phyloP scores from a whole-genome alignment of 768 basidiomycete genomes.

The Suillus americanus region DNA sequence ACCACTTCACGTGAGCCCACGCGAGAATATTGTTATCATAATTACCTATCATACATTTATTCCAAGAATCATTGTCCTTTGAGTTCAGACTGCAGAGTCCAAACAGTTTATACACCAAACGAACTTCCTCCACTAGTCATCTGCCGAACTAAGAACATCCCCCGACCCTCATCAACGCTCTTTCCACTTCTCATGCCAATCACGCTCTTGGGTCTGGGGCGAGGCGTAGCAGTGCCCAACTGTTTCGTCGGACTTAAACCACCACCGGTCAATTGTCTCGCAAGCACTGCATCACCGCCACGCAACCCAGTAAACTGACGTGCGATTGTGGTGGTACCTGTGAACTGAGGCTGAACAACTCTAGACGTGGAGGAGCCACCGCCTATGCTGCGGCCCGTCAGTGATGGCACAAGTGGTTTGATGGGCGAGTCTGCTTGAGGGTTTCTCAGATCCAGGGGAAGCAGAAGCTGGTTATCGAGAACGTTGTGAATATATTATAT shows the following conservation, averaged over 20 bases:
- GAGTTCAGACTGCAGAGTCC: not conserved
- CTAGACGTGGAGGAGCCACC: conserved; percentile 21
- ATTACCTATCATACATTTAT: not conserved
- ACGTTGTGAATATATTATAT: conserved; percentile 10
- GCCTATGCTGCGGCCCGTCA: conserved; percentile 39
- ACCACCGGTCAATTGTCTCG: conserved; percentile 66
- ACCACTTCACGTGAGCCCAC: not conserved
- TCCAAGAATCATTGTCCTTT: not conserved
- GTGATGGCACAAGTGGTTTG: conserved; percentile 44
- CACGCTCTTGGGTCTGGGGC: conserved; percentile 76
- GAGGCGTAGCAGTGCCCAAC: conserved; percentile 39
- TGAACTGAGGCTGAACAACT: conserved; percentile 54
- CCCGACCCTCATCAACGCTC: conserved; percentile 63
- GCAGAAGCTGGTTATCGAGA: conserved; percentile 46
- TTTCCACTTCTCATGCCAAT: conserved; percentile 65
- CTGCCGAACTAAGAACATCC: conserved; percentile 76
- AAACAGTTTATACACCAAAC: conserved; percentile 20
- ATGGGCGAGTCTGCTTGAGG: conserved; percentile 55
- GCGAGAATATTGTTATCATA: not conserved
- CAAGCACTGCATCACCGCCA: conserved; percentile 34
- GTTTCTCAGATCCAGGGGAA: conserved; percentile 47
- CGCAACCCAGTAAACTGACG: conserved; percentile 72
- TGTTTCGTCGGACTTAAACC: conserved; percentile 74
- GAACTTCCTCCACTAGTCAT: conserved; percentile 58
- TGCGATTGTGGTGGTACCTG: conserved; percentile 71